Conservation (phyloP, 768 basidiomycete genomes). For the Pulveroboletus sp. region DNA sequence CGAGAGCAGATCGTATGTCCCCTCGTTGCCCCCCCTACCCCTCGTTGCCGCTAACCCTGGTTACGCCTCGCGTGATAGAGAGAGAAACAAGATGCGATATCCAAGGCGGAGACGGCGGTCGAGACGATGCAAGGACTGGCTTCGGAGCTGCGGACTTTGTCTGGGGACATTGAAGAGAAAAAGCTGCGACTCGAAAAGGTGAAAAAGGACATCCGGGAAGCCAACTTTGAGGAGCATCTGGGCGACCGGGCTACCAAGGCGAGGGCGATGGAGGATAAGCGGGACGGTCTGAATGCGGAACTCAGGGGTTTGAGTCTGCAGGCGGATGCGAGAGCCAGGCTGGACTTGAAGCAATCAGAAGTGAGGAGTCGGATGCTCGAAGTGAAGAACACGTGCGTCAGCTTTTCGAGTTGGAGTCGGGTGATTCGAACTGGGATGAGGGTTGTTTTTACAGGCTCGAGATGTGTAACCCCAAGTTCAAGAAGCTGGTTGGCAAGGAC, state of each 20-base stretch:
- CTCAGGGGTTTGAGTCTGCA: conserved; percentile 68
- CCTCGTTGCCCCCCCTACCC: background rate
- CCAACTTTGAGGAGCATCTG: conserved; percentile 63
- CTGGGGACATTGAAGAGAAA: conserved; percentile 69
- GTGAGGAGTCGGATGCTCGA: conserved; percentile 60
- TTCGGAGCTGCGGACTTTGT: conserved; percentile 47
- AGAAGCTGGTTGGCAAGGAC: conserved; percentile 58
- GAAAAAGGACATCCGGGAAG: conserved; percentile 50
- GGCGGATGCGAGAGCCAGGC: conserved; percentile 72
- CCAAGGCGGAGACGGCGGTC: conserved; percentile 47
- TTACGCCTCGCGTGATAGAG: conserved; percentile 26
- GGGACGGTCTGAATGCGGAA: conserved; percentile 68
- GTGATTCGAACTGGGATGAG: background rate
- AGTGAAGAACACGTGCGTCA: conserved; percentile 60
- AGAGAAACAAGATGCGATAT: conserved; percentile 50
- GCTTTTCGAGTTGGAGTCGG: background rate
- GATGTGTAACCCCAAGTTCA: conserved; percentile 54
- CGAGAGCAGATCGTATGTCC: conserved; percentile 55
- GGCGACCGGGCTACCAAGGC: conserved; percentile 48
- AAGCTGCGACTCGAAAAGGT: conserved; percentile 53
- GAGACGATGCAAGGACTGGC: conserved; percentile 54
- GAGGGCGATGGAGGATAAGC: conserved; percentile 60
- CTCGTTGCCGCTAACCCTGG: background rate
- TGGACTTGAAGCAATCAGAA: conserved; percentile 71
- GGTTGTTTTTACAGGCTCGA: conserved; percentile 48